Percentiles rank a stretch among this genome's conserved stretches.
Conservation (phyloP, 1,284 basidiomycete species). For the Ceratorhiza oryzae-sativae region DNA sequence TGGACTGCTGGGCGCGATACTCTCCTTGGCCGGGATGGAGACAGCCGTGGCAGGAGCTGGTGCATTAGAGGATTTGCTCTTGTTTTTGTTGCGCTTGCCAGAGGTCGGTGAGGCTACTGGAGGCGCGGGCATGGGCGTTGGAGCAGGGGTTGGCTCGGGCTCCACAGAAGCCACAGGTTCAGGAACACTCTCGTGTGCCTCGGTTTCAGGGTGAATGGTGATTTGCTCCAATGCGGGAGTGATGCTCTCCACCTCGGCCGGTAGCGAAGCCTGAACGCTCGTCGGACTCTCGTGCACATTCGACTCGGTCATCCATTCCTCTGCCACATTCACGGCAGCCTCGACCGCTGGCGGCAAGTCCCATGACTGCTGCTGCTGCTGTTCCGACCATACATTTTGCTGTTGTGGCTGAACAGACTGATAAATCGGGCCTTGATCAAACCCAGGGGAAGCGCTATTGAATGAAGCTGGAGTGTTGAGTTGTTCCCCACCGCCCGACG, state of each 20-base stretch:
- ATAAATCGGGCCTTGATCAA: conserved; percentile 14
- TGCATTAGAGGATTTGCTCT: conserved; percentile 8
- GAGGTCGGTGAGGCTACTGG: conserved; percentile 42
- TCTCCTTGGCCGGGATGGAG: conserved; percentile 34
- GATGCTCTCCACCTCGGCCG: conserved; percentile 40
- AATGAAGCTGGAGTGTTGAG: not conserved
- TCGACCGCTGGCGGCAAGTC: conserved; percentile 17
- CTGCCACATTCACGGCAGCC: conserved; percentile 24
- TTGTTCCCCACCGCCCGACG: conserved; percentile 14
- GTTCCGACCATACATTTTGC: not conserved
- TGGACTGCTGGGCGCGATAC: conserved; percentile 44
- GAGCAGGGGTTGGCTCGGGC: conserved; percentile 49
- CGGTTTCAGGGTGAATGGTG: not conserved
- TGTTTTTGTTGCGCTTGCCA: conserved; percentile 44
- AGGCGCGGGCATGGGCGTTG: conserved; percentile 44
- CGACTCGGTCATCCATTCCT: conserved; percentile 2
- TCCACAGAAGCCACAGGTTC: conserved; percentile 43
- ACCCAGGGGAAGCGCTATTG: not conserved
- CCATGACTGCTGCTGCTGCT: not conserved
- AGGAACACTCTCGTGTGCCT: not conserved
- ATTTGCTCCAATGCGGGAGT: conserved; percentile 7
- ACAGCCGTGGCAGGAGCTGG: conserved; percentile 30
- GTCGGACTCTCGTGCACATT: conserved; percentile 16
- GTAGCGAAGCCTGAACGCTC: conserved; percentile 10
- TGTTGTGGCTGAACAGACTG: not conserved